These are phyloP conservation scores for Bretschneidera sinensis DNA, from an alignment of 345 rosid species.

Conservation along the genomic window DNA sequence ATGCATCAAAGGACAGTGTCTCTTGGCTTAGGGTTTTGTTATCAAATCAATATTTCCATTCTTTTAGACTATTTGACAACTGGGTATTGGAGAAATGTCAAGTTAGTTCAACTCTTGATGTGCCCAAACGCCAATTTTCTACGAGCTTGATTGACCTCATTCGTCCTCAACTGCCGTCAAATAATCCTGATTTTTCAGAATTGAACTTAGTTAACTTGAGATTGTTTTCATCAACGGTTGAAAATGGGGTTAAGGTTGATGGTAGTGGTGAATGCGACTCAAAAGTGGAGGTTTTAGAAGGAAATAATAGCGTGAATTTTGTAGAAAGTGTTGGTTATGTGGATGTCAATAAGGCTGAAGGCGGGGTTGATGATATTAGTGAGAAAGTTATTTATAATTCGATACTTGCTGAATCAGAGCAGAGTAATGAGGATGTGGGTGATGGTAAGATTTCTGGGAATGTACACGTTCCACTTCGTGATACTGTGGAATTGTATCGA, in stretches of 20 bases:
- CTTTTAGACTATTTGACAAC: slow-evolving; percentile 26
- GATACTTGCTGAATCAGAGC: slow-evolving; percentile 13
- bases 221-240: slow-evolving; percentile 29
- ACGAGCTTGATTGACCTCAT: slow-evolving; percentile 18
- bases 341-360: slow-evolving; percentile 12
- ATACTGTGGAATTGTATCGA: slow-evolving; percentile 52
- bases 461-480: slow-evolving; percentile 21
- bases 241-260: slow-evolving; percentile 21
- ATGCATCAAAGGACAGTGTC: slow-evolving; percentile 22
- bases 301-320: no score
- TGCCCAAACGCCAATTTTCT: slow-evolving; percentile 24
- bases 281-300: no score
- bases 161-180: slow-evolving; percentile 10
- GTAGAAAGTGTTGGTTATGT: slow-evolving; percentile 19
- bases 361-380: slow-evolving; percentile 14
- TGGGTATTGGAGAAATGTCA: slow-evolving; percentile 26
- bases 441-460: slow-evolving; percentile 14
- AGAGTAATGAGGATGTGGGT: slow-evolving; percentile 10
- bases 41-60: slow-evolving; percentile 29
- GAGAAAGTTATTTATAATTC: slow-evolving; percentile 14
- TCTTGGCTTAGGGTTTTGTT: slow-evolving; percentile 26
- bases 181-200: slow-evolving; percentile 12
- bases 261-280: no score
- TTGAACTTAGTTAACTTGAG: slow-evolving; percentile 23
- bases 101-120: slow-evolving; percentile 14